A percentile compares a stretch with the other conserved stretches of the same genome.
Evolutionary conservation across 768 basidiomycete species (phyloP).

Genomic region (Lentinula edodes): DNA sequence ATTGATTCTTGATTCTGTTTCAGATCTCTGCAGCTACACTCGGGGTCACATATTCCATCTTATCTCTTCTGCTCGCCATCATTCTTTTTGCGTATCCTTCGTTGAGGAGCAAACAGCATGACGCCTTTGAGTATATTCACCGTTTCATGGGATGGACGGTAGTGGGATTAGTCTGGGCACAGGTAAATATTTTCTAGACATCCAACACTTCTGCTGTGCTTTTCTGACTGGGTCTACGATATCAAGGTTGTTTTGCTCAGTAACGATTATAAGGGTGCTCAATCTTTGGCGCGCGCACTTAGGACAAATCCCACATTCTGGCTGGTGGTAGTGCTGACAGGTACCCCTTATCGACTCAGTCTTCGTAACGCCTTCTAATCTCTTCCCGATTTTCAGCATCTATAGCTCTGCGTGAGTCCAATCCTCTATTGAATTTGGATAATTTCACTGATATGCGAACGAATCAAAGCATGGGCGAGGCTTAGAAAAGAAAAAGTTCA

Average conservation of each 20-base stretch:
- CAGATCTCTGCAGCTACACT: conserved; percentile 7
- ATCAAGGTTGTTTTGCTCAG: conserved; percentile 41
- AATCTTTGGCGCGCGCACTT: conserved; percentile 37
- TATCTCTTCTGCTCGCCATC: conserved; percentile 42
- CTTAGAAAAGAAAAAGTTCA: conserved; percentile 36
- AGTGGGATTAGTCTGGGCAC: conserved; percentile 47
- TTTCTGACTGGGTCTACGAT: not conserved
- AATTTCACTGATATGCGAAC: not conserved
- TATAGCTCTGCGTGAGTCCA: conserved; percentile 24
- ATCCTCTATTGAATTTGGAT: too few species aligned
- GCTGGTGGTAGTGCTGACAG: conserved; percentile 33
- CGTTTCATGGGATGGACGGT: conserved; percentile 55
- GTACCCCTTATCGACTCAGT: not conserved
- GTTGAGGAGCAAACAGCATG: conserved; percentile 41
- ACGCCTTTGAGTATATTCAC: conserved; percentile 49
- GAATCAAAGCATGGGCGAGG: conserved; percentile 28
- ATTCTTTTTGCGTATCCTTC: conserved; percentile 47
- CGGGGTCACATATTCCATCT: conserved; percentile 47
- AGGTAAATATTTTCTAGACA: conserved; percentile 24
- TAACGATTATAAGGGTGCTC: conserved; percentile 43
- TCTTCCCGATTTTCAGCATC: conserved; percentile 16
- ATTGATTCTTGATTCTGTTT: not conserved
- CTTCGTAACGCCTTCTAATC: not conserved
- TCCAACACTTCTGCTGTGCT: not conserved
- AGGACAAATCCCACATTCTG: conserved; percentile 29